These are phyloP conservation scores for Colletotrichum eremochloae DNA, from an alignment of 2,329 filamentous ascomycete species.

Conservation along the genomic window DNA sequence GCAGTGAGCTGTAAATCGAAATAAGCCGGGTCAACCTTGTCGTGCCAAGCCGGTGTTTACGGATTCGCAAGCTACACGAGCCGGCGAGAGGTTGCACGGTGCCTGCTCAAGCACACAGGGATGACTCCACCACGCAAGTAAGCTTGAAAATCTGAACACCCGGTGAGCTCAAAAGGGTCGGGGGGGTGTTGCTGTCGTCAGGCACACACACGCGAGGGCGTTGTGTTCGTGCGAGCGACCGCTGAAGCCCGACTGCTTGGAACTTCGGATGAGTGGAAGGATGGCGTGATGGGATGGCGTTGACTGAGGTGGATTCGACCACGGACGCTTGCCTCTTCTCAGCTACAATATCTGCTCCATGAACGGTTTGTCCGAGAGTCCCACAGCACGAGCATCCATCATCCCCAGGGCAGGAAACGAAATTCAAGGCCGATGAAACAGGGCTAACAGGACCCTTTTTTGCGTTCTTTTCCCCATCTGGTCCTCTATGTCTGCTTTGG, in stretches of 20 bases:
- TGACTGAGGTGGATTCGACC: conserved; percentile 22
- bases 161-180: conserved; percentile 12
- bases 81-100: conserved; percentile 20
- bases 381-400: neutral
- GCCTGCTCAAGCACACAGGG: conserved; percentile 28
- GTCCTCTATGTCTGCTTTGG: conserved; percentile 16
- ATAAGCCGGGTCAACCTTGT: conserved; percentile 31
- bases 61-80: conserved; percentile 35
- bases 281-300: conserved; percentile 23
- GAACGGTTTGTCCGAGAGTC: conserved; percentile 18
- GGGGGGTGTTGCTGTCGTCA: conserved; percentile 18
- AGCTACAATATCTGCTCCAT: conserved; percentile 21
- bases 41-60: conserved; percentile 40
- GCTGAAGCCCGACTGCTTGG: conserved; percentile 1
- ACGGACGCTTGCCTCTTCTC: neutral
- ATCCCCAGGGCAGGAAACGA: conserved; percentile 5
- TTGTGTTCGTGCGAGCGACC: conserved; percentile 5
- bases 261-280: conserved; percentile 28
- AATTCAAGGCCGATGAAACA: neutral
- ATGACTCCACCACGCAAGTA: conserved; percentile 37
- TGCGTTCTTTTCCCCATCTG: conserved; percentile 27
- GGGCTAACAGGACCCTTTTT: conserved; percentile 35
- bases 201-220: conserved; percentile 26
- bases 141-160: conserved; percentile 38
- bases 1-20: conserved; percentile 38